phyloP scores from a whole-genome alignment of 441 rosid species.

The Pelargonium myrrhifolium region DNA sequence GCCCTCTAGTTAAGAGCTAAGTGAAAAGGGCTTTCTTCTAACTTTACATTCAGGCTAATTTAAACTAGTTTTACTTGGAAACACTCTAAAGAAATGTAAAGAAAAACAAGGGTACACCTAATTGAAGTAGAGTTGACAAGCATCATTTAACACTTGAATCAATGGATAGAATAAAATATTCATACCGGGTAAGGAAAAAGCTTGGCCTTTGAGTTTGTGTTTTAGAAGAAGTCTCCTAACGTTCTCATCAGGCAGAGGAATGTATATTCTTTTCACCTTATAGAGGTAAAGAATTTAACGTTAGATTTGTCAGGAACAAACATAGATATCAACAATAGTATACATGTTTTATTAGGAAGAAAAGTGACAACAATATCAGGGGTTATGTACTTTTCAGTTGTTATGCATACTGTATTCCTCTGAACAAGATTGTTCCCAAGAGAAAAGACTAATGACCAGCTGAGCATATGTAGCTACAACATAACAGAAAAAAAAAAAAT shows the following conservation, averaged over 20 bases:
- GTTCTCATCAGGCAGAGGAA: conserved; percentile 72
- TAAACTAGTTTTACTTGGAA: too few species aligned
- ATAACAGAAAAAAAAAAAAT: too few species aligned
- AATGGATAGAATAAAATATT: not conserved
- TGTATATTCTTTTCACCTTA: conserved; percentile 88
- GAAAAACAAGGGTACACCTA: not conserved
- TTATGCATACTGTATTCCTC: not conserved
- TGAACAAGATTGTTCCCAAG: not conserved
- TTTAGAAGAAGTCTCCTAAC: conserved; percentile 66
- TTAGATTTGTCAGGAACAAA: conserved; percentile 10
- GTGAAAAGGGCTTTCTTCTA: too few species aligned
- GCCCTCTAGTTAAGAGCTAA: too few species aligned
- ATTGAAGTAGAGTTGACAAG: too few species aligned
- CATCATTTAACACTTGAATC: not conserved
- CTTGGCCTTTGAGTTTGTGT: conserved; percentile 65
- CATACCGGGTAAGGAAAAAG: conserved; percentile 68
- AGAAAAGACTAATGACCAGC: not conserved
- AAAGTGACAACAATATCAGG: not conserved
- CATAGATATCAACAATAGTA: not conserved
- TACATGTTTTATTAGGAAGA: not conserved
- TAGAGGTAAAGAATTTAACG: conserved; percentile 22
- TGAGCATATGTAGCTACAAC: not conserved
- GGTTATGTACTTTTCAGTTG: not conserved
- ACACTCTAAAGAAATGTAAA: too few species aligned
- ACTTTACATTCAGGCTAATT: too few species aligned